Percentiles rank a stretch among this genome's conserved stretches.
Conservation (phyloP, 495 filamentous ascomycete species). For the Evernia prunastri region DNA sequence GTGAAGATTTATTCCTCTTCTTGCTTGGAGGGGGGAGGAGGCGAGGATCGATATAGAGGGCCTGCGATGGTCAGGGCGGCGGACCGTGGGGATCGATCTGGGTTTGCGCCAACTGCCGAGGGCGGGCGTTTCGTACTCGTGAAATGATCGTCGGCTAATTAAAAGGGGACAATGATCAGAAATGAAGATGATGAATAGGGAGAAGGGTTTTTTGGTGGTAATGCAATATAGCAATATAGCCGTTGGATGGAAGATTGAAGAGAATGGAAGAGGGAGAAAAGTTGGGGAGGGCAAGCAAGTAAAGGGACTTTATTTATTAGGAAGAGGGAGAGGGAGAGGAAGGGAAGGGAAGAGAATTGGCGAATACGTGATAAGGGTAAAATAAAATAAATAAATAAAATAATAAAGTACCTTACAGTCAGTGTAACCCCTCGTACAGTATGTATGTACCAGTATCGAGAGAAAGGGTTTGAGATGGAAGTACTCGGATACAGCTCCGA, state of each 20-base stretch:
- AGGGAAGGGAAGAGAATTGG: background rate
- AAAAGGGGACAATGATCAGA: background rate
- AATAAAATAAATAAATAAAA: too few relatives aligned
- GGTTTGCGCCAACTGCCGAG: background rate
- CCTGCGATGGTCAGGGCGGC: conserved; percentile 20
- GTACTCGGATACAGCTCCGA: background rate
- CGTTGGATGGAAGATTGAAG: background rate
- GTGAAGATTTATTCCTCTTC: background rate
- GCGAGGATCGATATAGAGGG: conserved; percentile 11
- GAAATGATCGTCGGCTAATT: conserved; percentile 13
- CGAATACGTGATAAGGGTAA: too few relatives aligned
- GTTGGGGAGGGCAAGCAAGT: background rate
- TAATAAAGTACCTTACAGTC: too few relatives aligned
- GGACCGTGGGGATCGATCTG: conserved; percentile 19
- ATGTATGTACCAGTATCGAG: too few relatives aligned
- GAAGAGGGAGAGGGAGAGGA: background rate
- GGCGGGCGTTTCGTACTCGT: background rate
- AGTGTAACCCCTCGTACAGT: too few relatives aligned
- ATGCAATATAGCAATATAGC: too few relatives aligned
- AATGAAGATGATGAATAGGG: background rate
- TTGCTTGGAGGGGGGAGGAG: background rate
- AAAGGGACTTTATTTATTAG: background rate
- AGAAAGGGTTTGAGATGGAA: background rate
- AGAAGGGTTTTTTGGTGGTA: too few relatives aligned
- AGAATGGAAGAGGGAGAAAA: background rate